Base-by-base conservation (phyloP, 2,329 filamentous ascomycete species). In the Sclerotinia subarctica region DNA sequence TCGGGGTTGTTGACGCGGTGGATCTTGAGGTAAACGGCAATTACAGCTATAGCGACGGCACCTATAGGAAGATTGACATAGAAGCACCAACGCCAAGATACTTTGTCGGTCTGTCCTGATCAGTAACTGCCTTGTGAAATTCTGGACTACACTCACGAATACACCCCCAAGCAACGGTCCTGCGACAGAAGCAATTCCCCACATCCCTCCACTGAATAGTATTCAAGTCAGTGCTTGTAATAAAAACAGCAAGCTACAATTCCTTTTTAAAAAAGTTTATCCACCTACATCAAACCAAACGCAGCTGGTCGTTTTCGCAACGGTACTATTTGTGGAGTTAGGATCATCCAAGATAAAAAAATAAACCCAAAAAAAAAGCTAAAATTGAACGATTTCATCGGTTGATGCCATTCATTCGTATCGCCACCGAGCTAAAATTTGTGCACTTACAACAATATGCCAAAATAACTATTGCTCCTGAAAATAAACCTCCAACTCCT, bases 1-100 rank as follows among this genome's bases (percentile, higher is more conserved):
- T 73, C 68, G 4, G 72, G 70, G 57, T 73, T 73, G 51, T 73
- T 72, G 13, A 79, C 77, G 46, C 77, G 77, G 49, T 81, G 73
- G 19, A 82, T 81, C 52, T 82, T 77, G 4, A 85, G 77, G 57
- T 80, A 57, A 15, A 81, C 76, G 19, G 82, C 72, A 24, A 80
- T 70, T 35, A 81, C 68, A 2, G 75, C 66, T 5, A 83, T 74
- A 2, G 80, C 77, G 35, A 80, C 72, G 57, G 77, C 79, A 53
- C 79, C 76, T 54, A 81, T 74, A 29, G 73, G 69, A 65, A 73
- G 64, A 73, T 71, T 74, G 65, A 74, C 72, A 56, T 73, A 75
- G 47, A 75, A 75, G 47, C 74, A 75, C 74, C 74, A 76, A 21
- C 73, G 68, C 77, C 77, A 78, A 70, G 72, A 77, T 67, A 72